Evolutionary conservation across 148 eudicot genomes (phyloP), one percentile per base, ranked within the genome.

Genomic region (Heliamphora exappendiculata): DNA sequence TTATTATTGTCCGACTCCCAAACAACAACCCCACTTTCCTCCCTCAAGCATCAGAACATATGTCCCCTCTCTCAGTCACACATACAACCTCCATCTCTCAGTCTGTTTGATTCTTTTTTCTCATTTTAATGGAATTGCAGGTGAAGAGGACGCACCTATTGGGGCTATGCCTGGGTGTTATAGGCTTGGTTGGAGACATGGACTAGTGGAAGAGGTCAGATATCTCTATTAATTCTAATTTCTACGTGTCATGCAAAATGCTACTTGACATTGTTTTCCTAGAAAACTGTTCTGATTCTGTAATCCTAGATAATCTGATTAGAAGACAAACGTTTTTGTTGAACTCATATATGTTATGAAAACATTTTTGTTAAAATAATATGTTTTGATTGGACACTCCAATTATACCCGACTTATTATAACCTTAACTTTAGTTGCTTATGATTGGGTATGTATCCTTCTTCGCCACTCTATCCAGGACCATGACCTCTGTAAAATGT

Each of bases 91-190:
- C 31, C 3, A 22, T 28, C 0, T 7, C 53, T 62, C 50, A 20
- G 60, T 28, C 19, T 72, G 34, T 20, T 29, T 50, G 41, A 36
- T 64, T 51, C 14, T 37, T 59, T 29, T 75, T 29, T 50, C 79
- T 75, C 49, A 70, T 75, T 22, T 59, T 42, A 47, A 2, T 37
- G 70, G 69, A 63, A 57, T 62, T 89, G 69, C 85, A 93, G 98
- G 98, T 54, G 94, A 89, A 81, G 99, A 95, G 81, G 97, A 95
- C 73, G 84, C 90, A 17, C 99, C 97, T 33, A 95, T 95, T 75
- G 98, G 94, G 50, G 98, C 99, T 51, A 95, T 95, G 99, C 99
- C 99, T 39, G 99, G 99, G 16, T 95, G 99, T 62, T 95, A 88
- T 77, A 90, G 99, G 82, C 94, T 95, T 63, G 97, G 97, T 19